Conservation (phyloP, 495 filamentous ascomycete genomes). For the Hypoxylon intermedium region DNA sequence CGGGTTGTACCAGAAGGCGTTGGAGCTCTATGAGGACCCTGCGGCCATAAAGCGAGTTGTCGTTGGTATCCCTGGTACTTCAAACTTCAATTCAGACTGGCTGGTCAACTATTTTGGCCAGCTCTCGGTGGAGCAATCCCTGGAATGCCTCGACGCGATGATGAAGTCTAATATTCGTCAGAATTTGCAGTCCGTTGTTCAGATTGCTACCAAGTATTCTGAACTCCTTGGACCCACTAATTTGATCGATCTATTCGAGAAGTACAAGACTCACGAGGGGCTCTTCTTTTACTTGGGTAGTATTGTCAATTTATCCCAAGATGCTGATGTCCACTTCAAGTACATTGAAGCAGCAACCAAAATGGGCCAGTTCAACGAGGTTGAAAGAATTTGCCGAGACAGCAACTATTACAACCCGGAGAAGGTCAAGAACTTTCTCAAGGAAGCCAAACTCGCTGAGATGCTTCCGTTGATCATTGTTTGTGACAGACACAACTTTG, state of each 20-base stretch:
- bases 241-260: conserved; percentile 93
- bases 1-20: conserved; percentile 81
- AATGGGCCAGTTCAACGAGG: conserved; percentile 90
- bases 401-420: conserved; percentile 92
- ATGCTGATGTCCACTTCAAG: conserved; percentile 96
- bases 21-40: conserved; percentile 93
- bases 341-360: conserved; percentile 97
- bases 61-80: conserved; percentile 76
- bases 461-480: conserved; percentile 98
- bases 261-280: conserved; percentile 94
- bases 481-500: conserved; percentile 97
- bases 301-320: conserved; percentile 96
- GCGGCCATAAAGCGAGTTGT: conserved; percentile 87
- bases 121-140: conserved; percentile 90
- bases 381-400: conserved; percentile 96
- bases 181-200: conserved; percentile 91
- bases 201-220: conserved; percentile 96
- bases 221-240: conserved; percentile 90
- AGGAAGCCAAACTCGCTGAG: conserved; percentile 90
- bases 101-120: conserved; percentile 89
- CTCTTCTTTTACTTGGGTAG: conserved; percentile 98
- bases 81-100: conserved; percentile 88
- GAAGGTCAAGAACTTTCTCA: conserved; percentile 99
- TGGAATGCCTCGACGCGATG: conserved; percentile 97
- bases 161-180: conserved; percentile 93